A percentile compares a stretch with the other conserved stretches of the same genome.
Evolutionary conservation across 164 flowering plant genomes (phyloP).

Genomic region (Warburgia ugandensis): DNA sequence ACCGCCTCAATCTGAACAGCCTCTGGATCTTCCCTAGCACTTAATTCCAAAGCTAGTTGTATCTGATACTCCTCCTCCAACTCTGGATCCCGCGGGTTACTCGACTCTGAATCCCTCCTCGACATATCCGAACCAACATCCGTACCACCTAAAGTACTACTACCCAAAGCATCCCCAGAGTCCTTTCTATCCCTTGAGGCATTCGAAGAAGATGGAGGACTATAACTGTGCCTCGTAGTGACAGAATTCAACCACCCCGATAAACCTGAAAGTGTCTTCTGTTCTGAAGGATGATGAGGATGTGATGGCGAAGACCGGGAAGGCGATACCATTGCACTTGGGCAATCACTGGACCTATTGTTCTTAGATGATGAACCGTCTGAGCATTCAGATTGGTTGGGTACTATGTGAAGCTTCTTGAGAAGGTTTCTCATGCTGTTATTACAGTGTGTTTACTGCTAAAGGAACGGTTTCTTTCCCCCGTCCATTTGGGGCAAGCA

Average conservation of each 20-base stretch:
- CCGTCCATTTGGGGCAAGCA: no score
- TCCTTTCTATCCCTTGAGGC: constrained; percentile 33
- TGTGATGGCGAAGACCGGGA: constrained; percentile 9
- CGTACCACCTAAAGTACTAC: no score
- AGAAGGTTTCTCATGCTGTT: constrained; percentile 64
- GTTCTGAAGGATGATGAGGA: no score
- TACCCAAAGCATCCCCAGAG: no score
- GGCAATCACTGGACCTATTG: constrained; percentile 27
- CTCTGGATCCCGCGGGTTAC: constrained; percentile 60
- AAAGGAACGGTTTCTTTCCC: no score
- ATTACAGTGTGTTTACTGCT: no score
- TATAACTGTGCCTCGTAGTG: constrained; percentile 41
- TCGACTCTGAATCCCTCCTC: constrained; percentile 47
- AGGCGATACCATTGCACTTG: constrained; percentile 28
- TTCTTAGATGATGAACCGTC: constrained; percentile 51
- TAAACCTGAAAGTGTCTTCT: constrained; percentile 52
- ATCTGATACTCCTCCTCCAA: constrained; percentile 92
- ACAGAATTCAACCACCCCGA: constrained; percentile 79
- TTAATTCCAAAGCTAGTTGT: constrained; percentile 87
- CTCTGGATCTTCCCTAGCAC: constrained; percentile 95
- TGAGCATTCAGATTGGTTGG: constrained; percentile 53
- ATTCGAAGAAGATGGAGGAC: constrained; percentile 57
- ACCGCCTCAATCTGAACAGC: constrained; percentile 96
- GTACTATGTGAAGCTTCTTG: constrained; percentile 76
- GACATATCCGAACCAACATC: constrained; percentile 35